A percentile compares a stretch with the other conserved stretches of the same genome.
Evolutionary conservation across 179 eudicot species (phyloP).

Genomic region (Beta macrorhiza): DNA sequence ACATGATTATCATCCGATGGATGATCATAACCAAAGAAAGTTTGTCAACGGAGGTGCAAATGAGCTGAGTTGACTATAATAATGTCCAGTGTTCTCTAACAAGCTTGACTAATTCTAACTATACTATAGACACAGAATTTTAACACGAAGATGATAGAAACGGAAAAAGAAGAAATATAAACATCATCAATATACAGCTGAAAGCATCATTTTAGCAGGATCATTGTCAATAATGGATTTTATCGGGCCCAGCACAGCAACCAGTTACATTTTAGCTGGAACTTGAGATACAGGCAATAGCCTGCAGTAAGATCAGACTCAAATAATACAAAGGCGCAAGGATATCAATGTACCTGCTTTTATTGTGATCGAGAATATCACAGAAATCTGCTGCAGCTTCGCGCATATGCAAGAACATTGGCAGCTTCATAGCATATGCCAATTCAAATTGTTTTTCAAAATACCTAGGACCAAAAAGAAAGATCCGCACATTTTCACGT

Average conservation of each 20-base stretch:
- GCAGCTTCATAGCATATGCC: conserved; percentile 76
- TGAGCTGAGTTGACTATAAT: not conserved
- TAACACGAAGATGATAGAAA: not conserved
- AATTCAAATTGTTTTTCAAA: conserved; percentile 94
- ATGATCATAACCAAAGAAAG: not conserved
- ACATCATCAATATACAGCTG: not conserved
- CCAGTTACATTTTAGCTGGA: not conserved
- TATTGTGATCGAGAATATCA: conserved; percentile 63
- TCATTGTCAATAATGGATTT: not conserved
- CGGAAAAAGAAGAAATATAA: not conserved
- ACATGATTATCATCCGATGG: not conserved
- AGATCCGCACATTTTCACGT: not conserved
- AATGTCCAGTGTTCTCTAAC: not conserved
- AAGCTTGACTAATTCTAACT: not conserved
- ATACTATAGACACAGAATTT: not conserved
- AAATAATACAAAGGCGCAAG: not conserved
- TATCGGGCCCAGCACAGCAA: conserved; percentile 1
- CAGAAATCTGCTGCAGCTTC: conserved; percentile 96
- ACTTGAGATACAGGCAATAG: not conserved
- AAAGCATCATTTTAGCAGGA: not conserved
- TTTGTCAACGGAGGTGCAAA: not conserved
- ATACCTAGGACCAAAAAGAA: conserved; percentile 50
- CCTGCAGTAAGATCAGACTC: not conserved
- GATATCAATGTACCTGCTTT: conserved; percentile 53
- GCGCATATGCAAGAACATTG: conserved; percentile 99